Conservation (phyloP, 495 filamentous ascomycete genomes). For the Hypoxylon lienhwacheense region DNA sequence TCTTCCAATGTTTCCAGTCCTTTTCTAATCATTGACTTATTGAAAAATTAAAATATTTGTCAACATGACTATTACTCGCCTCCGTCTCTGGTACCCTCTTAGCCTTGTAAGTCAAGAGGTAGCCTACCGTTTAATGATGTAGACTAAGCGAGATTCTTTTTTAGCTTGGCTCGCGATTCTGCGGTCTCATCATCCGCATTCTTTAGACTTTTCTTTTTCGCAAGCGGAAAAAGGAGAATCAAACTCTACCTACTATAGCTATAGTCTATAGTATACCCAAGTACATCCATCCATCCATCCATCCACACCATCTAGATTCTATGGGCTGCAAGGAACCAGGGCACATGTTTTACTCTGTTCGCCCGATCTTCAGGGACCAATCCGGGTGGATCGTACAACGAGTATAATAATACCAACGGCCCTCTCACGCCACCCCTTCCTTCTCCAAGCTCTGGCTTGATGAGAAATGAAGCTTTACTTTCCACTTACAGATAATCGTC, state of each 20-base stretch:
- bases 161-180: not conserved
- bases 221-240: slow-evolving; percentile 6
- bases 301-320: slow-evolving; percentile 6
- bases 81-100: too few relatives aligned
- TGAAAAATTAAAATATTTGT: not conserved
- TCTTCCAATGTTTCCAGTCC: too few relatives aligned
- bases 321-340: slow-evolving; percentile 31
- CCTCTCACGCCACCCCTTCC: slow-evolving; percentile 3
- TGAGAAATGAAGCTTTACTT: slow-evolving; percentile 3
- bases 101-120: too few relatives aligned
- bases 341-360: slow-evolving; percentile 22
- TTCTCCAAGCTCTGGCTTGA: not conserved
- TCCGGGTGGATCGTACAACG: slow-evolving; percentile 15
- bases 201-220: not conserved
- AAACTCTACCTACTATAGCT: too few relatives aligned
- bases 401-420: slow-evolving; percentile 27
- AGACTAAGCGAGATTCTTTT: too few relatives aligned
- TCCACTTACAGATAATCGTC: slow-evolving; percentile 12
- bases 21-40: too few relatives aligned
- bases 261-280: too few relatives aligned
- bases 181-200: not conserved
- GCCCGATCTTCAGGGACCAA: slow-evolving; percentile 31
- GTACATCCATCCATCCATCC: not conserved
- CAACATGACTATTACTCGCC: not conserved
- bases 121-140: too few relatives aligned